Conservation (phyloP, 2,329 filamentous ascomycete genomes). For the Exophiala sp. region DNA sequence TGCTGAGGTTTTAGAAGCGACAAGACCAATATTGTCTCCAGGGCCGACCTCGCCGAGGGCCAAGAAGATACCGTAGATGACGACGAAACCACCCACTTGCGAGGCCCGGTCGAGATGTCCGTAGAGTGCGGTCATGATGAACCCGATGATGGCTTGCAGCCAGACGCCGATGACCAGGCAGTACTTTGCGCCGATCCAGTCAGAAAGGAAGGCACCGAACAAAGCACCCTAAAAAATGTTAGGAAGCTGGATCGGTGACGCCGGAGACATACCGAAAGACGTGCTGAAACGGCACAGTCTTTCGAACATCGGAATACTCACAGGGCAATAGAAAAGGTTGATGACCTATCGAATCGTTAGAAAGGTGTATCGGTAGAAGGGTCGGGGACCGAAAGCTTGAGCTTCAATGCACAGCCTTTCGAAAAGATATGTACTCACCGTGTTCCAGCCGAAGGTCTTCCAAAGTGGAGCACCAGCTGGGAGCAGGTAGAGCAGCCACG, state of each 20-base stretch:
- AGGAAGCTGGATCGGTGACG: too few relatives aligned
- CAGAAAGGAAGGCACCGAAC: slow-evolving; percentile 70
- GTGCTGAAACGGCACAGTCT: too few relatives aligned
- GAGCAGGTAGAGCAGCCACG: slow-evolving; percentile 58
- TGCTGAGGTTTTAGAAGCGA: slow-evolving; percentile 83
- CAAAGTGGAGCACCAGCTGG: slow-evolving; percentile 62
- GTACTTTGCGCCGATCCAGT: slow-evolving; percentile 74
- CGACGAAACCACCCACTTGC: slow-evolving; percentile 71
- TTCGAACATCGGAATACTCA: too few relatives aligned
- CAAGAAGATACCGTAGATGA: slow-evolving; percentile 75
- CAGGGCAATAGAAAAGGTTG: slow-evolving; percentile 85
- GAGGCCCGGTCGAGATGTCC: slow-evolving; percentile 60
- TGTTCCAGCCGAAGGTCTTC: slow-evolving; percentile 82
- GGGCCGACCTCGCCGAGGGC: slow-evolving; percentile 77
- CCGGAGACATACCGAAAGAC: too few relatives aligned
- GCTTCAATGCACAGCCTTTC: too few relatives aligned
- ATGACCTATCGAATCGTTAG: slow-evolving; percentile 39
- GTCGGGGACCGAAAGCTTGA: too few relatives aligned
- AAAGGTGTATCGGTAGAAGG: too few relatives aligned
- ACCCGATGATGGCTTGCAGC: slow-evolving; percentile 74
- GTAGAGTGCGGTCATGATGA: slow-evolving; percentile 84
- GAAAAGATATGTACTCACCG: slow-evolving; percentile 43
- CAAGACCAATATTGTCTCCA: slow-evolving; percentile 84
- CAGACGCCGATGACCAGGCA: slow-evolving; percentile 68
- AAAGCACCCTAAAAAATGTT: slow-evolving; percentile 52